These are phyloP conservation scores for Vitis cinerea DNA, from an alignment of 164 flowering plant species.

Conservation along the genomic window DNA sequence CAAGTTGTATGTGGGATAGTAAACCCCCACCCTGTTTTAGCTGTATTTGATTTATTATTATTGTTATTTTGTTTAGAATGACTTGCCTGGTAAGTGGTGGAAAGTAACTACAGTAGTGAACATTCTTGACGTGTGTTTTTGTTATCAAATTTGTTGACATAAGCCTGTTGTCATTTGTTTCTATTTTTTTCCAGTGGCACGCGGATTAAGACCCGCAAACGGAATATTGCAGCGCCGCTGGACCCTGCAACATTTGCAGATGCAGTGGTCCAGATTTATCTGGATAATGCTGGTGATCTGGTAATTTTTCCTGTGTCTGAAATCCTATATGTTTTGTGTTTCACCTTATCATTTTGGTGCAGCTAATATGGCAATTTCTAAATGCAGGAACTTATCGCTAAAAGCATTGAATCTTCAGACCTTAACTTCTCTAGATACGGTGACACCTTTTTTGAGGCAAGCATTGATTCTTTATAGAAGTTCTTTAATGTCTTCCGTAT, in stretches of 20 bases:
- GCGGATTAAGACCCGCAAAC: conserved; percentile 99
- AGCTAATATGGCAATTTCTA: neutral
- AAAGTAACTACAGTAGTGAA: no score
- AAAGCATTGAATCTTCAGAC: conserved; percentile 81
- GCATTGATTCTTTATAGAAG: conserved; percentile 5
- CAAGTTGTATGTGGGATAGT: no score
- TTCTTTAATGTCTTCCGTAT: neutral
- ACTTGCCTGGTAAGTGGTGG: no score
- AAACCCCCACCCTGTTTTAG: no score
- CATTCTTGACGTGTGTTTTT: neutral
- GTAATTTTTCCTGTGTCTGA: conserved; percentile 31
- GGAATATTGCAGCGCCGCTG: conserved; percentile 99
- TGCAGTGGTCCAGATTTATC: conserved; percentile 99
- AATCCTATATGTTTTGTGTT: neutral
- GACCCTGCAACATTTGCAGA: conserved; percentile 99
- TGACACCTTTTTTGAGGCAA: conserved; percentile 94
- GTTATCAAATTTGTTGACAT: neutral
- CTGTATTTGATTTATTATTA: no score
- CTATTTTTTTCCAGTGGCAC: conserved; percentile 61
- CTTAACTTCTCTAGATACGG: conserved; percentile 97
- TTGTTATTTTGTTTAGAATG: no score
- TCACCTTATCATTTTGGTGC: neutral
- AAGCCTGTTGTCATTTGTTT: neutral
- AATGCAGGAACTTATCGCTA: conserved; percentile 85
- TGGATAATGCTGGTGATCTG: conserved; percentile 99